A percentile compares a stretch with the other conserved stretches of the same genome.
phyloP scores from a whole-genome alignment of 306 rosid species.

The Sesbania bispinosa region DNA sequence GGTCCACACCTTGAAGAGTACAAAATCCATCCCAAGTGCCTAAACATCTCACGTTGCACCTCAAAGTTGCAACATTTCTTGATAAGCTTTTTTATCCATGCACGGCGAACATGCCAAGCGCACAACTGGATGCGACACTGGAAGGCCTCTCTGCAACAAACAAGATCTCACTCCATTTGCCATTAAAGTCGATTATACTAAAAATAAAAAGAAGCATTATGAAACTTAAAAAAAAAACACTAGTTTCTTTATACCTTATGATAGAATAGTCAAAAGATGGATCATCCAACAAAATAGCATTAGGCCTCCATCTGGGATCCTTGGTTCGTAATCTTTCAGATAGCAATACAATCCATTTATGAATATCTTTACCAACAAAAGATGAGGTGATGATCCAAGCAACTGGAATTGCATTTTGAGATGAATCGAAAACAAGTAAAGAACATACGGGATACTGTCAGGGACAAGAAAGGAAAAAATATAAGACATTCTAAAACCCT shows the following conservation, averaged over 20 bases:
- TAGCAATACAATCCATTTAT: slow-evolving; percentile 66
- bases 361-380: slow-evolving; percentile 46
- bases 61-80: slow-evolving; percentile 65
- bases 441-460: slow-evolving; percentile 66
- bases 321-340: slow-evolving; percentile 54
- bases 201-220: neutral
- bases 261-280: slow-evolving; percentile 56
- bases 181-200: neutral
- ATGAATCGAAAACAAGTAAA: slow-evolving; percentile 71
- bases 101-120: slow-evolving; percentile 68
- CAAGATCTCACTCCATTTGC: slow-evolving; percentile 25
- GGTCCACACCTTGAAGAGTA: slow-evolving; percentile 61
- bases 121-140: slow-evolving; percentile 64
- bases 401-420: slow-evolving; percentile 75
- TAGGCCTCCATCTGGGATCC: slow-evolving; percentile 68
- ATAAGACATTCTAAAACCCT: slow-evolving; percentile 4
- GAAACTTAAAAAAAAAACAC: slow-evolving; percentile 17
- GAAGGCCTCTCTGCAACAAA: slow-evolving; percentile 66
- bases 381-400: slow-evolving; percentile 80
- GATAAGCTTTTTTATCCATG: slow-evolving; percentile 58
- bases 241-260: slow-evolving; percentile 47
- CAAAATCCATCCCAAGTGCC: slow-evolving; percentile 62
- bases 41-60: slow-evolving; percentile 62
- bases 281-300: slow-evolving; percentile 65
- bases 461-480: slow-evolving; percentile 11